phyloP scores from a whole-genome alignment of 2,329 filamentous ascomycete genomes.

The Hypocrella siamensis region DNA sequence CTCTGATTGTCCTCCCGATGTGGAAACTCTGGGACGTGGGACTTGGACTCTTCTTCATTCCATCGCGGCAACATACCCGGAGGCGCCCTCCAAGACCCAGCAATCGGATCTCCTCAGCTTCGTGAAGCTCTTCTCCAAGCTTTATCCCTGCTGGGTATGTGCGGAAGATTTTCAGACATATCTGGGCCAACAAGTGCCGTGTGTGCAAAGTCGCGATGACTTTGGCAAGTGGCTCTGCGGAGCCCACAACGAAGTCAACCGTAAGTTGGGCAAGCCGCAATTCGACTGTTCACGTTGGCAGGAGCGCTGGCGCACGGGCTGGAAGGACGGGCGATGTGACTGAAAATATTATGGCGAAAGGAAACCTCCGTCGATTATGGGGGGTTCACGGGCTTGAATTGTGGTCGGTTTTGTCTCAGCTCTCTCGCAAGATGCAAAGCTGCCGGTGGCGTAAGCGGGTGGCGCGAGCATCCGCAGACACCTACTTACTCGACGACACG shows the following conservation, averaged over 20 bases:
- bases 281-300: slow-evolving; percentile 91
- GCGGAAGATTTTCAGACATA: slow-evolving; percentile 81
- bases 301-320: slow-evolving; percentile 87
- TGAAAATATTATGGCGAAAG: slow-evolving; percentile 18
- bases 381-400: neutral
- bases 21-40: slow-evolving; percentile 70
- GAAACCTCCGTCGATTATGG: too few relatives aligned
- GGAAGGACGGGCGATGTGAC: slow-evolving; percentile 52
- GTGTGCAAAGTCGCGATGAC: slow-evolving; percentile 42
- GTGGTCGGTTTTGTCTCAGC: too few relatives aligned
- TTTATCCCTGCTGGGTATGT: slow-evolving; percentile 95
- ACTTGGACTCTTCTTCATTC: slow-evolving; percentile 92
- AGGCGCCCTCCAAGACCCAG: slow-evolving; percentile 46
- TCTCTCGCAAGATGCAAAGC: too few relatives aligned
- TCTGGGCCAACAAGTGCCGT: slow-evolving; percentile 56
- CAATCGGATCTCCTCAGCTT: slow-evolving; percentile 68
- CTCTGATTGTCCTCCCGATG: slow-evolving; percentile 74
- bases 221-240: slow-evolving; percentile 75
- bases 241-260: slow-evolving; percentile 76
- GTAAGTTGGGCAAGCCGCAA: slow-evolving; percentile 73
- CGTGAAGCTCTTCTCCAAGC: slow-evolving; percentile 61
- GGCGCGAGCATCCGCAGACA: too few relatives aligned
- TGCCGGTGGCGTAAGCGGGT: too few relatives aligned
- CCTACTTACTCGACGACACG: too few relatives aligned
- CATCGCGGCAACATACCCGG: slow-evolving; percentile 76